These are phyloP conservation scores for Echites panduratus DNA, from an alignment of 257 asterid species.

Conservation along the genomic window DNA sequence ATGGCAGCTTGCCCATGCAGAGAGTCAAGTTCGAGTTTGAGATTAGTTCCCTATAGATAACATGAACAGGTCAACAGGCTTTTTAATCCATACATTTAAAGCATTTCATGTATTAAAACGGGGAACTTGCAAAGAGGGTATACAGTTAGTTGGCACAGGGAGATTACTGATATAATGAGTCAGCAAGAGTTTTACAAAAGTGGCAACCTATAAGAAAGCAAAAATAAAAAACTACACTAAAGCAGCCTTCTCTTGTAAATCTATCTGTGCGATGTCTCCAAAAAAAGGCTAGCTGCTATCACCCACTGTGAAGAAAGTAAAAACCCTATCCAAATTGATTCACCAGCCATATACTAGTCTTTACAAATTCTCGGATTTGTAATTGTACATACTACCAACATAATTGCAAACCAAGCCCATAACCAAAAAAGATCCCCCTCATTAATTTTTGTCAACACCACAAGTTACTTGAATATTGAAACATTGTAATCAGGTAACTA, in stretches of 20 bases:
- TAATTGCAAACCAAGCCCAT: neutral
- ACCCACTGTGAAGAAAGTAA: neutral
- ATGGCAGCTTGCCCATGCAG: constrained; percentile 92
- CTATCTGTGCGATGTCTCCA: neutral
- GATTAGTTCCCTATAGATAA: constrained; percentile 54
- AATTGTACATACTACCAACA: neutral
- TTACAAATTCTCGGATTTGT: neutral
- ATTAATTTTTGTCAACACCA: neutral
- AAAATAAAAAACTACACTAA: neutral
- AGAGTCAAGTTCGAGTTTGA: constrained; percentile 67
- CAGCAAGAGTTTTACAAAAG: neutral
- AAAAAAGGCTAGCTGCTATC: neutral
- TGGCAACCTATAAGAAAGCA: neutral
- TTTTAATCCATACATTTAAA: no score
- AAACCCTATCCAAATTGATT: neutral
- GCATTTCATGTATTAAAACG: neutral
- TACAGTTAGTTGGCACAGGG: neutral
- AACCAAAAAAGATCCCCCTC: neutral
- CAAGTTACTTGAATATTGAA: no score
- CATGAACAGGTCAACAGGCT: neutral
- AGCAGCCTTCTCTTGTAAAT: neutral
- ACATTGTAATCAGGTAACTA: neutral
- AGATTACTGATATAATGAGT: neutral
- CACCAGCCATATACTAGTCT: neutral
- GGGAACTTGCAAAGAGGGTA: neutral